Conservation (phyloP, 2,329 filamentous ascomycete species). For the Emmonsiellopsis sp. region DNA sequence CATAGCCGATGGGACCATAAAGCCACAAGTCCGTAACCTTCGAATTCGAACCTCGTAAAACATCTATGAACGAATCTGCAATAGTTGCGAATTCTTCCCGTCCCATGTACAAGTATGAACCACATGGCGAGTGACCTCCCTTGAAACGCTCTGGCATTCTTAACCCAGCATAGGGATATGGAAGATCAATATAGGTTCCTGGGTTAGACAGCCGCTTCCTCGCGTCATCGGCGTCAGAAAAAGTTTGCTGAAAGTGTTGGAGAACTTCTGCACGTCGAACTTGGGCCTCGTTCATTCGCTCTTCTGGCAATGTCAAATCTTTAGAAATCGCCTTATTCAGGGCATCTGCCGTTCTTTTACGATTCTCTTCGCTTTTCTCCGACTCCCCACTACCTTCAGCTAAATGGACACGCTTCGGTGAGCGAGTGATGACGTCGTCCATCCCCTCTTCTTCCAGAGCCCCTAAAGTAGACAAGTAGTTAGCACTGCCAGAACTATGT, state of each 20-base stretch:
- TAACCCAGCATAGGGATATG: background rate
- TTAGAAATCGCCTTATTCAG: too few relatives aligned
- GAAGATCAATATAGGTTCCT: background rate
- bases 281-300: too few relatives aligned
- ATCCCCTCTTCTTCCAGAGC: too few relatives aligned
- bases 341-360: too few relatives aligned
- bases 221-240: background rate
- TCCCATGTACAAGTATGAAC: background rate
- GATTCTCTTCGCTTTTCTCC: too few relatives aligned
- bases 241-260: background rate
- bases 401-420: too few relatives aligned
- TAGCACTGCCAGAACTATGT: too few relatives aligned
- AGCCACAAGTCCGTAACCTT: background rate
- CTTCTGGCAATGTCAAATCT: too few relatives aligned
- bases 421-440: too few relatives aligned
- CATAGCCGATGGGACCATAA: slow-evolving; percentile 2
- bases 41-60: background rate
- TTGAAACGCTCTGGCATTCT: background rate
- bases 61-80: background rate
- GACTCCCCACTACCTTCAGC: too few relatives aligned
- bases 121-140: background rate
- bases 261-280: background rate
- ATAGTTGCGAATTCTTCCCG: background rate
- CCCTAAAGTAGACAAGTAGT: too few relatives aligned
- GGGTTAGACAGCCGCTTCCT: background rate